phyloP scores from a whole-genome alignment of 106 monocot species.

The Dendrobium catenatum region DNA sequence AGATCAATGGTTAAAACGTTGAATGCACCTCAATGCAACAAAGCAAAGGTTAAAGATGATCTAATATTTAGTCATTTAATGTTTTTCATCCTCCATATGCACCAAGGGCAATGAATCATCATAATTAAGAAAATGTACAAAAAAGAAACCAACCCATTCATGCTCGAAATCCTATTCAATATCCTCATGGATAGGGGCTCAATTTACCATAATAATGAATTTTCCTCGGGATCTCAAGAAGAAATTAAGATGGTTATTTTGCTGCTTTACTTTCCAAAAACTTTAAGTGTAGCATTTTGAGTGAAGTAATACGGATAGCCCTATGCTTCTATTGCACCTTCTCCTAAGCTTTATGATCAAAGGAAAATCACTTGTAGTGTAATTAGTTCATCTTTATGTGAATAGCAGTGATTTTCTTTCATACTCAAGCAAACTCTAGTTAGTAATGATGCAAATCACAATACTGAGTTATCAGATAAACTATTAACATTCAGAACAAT shows the following conservation, averaged over 20 bases:
- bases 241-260: background rate
- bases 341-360: background rate
- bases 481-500: background rate
- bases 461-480: background rate
- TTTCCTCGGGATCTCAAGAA: background rate
- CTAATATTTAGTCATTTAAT: background rate
- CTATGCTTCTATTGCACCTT: background rate
- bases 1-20: no score
- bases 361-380: background rate
- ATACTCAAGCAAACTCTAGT: background rate
- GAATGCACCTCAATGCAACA: background rate
- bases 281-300: background rate
- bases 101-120: background rate
- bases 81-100: background rate
- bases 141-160: background rate
- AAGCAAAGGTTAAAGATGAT: background rate
- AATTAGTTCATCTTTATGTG: background rate
- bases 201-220: background rate
- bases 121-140: background rate
- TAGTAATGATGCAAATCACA: background rate
- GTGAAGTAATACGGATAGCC: background rate
- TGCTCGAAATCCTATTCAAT: background rate
- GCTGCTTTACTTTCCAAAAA: background rate
- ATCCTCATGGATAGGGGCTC: background rate
- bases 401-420: background rate